Percentiles rank a stretch among this genome's conserved stretches.
Evolutionary conservation across 129 eudicot species (phyloP).

Genomic region (Chrysanthemum seticuspe): DNA sequence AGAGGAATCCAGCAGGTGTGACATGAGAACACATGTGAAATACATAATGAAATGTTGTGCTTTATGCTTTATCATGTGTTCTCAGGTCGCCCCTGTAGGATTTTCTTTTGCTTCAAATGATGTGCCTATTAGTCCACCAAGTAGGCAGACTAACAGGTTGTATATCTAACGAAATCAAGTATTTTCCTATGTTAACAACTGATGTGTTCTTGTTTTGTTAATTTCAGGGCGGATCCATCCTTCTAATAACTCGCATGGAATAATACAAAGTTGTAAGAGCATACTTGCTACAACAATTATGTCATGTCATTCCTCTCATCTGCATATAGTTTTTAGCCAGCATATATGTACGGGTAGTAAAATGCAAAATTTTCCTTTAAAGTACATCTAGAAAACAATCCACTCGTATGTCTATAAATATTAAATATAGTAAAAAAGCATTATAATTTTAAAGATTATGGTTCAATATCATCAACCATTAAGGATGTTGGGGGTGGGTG

Average conservation of each 20-base stretch:
- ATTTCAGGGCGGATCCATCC: not conserved
- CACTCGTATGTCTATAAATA: no score
- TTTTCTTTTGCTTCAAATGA: conserved; percentile 12
- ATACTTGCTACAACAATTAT: not conserved
- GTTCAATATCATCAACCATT: not conserved
- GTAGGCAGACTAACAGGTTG: no score
- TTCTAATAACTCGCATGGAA: not conserved
- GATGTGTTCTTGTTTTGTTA: not conserved
- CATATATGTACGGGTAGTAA: no score
- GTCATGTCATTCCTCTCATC: not conserved
- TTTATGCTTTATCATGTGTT: conserved; percentile 19
- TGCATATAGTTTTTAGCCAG: no score
- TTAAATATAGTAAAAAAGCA: no score
- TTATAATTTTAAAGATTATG: no score
- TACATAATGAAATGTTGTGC: not conserved
- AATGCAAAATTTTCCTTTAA: no score
- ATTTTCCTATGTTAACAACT: not conserved
- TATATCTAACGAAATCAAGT: not conserved
- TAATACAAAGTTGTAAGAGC: not conserved
- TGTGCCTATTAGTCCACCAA: not conserved
- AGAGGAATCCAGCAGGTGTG: conserved; percentile 27
- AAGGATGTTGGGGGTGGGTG: no score
- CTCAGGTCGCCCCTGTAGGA: conserved; percentile 40
- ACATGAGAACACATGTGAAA: conserved; percentile 29
- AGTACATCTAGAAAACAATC: no score